phyloP scores from a whole-genome alignment of 495 filamentous ascomycete genomes.

The Daldinia vernicosa region DNA sequence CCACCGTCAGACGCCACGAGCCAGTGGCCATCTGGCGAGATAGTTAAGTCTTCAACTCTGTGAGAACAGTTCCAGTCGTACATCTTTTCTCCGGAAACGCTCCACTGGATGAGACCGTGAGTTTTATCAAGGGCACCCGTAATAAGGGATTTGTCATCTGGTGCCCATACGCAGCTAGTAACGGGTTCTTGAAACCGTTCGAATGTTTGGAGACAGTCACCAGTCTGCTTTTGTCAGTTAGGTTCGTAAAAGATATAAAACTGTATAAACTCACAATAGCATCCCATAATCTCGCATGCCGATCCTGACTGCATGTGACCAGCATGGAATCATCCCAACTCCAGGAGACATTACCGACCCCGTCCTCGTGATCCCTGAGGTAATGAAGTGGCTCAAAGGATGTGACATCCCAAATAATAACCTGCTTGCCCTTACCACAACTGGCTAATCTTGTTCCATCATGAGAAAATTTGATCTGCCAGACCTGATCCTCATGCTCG shows the following conservation, averaged over 20 bases:
- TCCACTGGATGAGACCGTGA: conserved; percentile 74
- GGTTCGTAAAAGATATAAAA: background rate
- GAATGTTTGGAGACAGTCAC: conserved; percentile 68
- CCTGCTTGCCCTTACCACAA: conserved; percentile 74
- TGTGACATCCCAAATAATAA: conserved; percentile 84
- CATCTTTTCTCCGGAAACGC: conserved; percentile 61
- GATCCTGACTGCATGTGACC: conserved; percentile 81
- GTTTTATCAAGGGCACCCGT: conserved; percentile 78
- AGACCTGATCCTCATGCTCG: conserved; percentile 85
- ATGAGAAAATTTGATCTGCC: conserved; percentile 88
- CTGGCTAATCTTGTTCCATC: conserved; percentile 86
- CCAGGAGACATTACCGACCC: conserved; percentile 84
- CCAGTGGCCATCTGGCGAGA: conserved; percentile 80
- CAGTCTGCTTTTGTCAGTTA: conserved; percentile 65
- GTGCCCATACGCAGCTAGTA: conserved; percentile 84
- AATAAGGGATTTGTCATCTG: conserved; percentile 79
- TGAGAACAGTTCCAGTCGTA: conserved; percentile 73
- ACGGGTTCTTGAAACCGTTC: conserved; percentile 80
- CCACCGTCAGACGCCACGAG: conserved; percentile 80
- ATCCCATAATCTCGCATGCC: conserved; percentile 81
- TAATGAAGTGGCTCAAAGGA: conserved; percentile 71
- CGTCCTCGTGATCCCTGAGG: conserved; percentile 69
- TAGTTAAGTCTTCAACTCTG: conserved; percentile 82
- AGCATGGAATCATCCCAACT: conserved; percentile 89
- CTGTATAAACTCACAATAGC: conserved; percentile 64